phyloP scores from a whole-genome alignment of 225 moss, liverwort and hornwort genomes.

The Bryum argenteum region DNA sequence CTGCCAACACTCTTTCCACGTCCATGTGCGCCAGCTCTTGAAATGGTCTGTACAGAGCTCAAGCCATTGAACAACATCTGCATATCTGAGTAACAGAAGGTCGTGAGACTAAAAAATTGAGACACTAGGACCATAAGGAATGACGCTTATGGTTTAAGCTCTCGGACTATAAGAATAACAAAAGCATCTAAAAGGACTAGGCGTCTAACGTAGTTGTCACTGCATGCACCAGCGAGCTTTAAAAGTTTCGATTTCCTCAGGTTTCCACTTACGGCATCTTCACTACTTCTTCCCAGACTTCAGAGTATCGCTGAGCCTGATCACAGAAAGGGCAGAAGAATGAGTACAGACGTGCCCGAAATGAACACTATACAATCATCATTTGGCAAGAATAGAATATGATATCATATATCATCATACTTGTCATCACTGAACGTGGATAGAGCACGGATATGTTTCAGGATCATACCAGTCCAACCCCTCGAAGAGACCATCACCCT shows the following conservation, averaged over 20 bases:
- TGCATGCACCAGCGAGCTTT: not conserved
- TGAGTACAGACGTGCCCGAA: too few relatives aligned
- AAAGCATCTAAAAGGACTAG: constrained; percentile 3
- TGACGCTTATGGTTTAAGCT: not conserved
- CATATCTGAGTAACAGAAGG: constrained; percentile 14
- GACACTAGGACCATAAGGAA: not conserved
- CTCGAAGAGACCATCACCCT: constrained; percentile 95
- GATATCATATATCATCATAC: constrained; percentile 9
- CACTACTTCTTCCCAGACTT: constrained; percentile 60
- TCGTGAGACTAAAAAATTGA: not conserved
- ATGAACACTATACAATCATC: too few relatives aligned
- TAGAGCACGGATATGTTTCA: not conserved
- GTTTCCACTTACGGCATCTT: constrained; percentile 31
- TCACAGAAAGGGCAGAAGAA: constrained; percentile 17
- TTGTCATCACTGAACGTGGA: not conserved
- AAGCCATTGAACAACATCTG: constrained; percentile 34
- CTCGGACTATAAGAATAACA: not conserved
- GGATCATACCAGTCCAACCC: constrained; percentile 85
- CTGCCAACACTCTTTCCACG: constrained; percentile 25
- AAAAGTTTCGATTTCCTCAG: not conserved
- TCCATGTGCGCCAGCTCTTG: constrained; percentile 31
- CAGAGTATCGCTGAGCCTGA: constrained; percentile 71
- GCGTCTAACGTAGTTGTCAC: not conserved
- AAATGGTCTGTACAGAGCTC: constrained; percentile 43
- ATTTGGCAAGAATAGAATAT: too few relatives aligned